These are phyloP conservation scores for Fusarium zealandicum DNA, from an alignment of 2,329 filamentous ascomycete species.

Conservation along the genomic window DNA sequence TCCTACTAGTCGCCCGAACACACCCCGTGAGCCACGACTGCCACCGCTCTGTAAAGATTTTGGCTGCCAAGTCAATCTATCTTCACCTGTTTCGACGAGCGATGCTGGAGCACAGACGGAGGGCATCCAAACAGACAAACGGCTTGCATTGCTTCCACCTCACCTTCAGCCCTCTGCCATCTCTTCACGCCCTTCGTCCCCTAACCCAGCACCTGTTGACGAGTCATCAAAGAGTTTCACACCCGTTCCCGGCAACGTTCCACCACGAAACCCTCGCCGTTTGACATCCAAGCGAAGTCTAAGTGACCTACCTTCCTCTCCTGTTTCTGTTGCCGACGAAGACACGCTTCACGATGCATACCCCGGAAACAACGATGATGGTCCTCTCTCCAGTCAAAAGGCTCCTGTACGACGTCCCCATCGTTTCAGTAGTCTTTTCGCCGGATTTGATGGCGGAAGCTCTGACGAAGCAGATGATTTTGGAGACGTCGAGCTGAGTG, in stretches of 20 bases:
- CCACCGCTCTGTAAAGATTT: constrained; percentile 85
- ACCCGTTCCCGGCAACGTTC: constrained; percentile 60
- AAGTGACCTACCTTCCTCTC: constrained; percentile 60
- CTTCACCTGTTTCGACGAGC: constrained; percentile 31
- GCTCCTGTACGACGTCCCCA: constrained; percentile 72
- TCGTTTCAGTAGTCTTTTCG: constrained; percentile 84
- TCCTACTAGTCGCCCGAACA: constrained; percentile 81
- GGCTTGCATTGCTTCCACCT: constrained; percentile 75
- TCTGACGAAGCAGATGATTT: constrained; percentile 72
- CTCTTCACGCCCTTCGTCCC: constrained; percentile 65
- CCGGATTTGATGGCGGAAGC: constrained; percentile 78
- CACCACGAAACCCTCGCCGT: constrained; percentile 67
- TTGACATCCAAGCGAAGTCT: constrained; percentile 56
- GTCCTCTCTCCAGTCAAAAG: constrained; percentile 68
- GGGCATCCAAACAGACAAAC: constrained; percentile 83
- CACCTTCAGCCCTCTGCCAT: constrained; percentile 84
- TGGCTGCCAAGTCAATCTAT: constrained; percentile 75
- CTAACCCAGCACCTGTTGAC: constrained; percentile 47
- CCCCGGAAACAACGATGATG: constrained; percentile 82
- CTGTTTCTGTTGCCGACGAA: constrained; percentile 51
- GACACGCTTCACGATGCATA: constrained; percentile 66
- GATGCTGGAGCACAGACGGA: constrained; percentile 78
- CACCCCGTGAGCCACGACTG: constrained; percentile 75
- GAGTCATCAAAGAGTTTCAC: constrained; percentile 55
- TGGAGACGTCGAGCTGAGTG: constrained; percentile 66